Conservation (phyloP, 495 filamentous ascomycete species). For the Lasiosphaeria hispida region DNA sequence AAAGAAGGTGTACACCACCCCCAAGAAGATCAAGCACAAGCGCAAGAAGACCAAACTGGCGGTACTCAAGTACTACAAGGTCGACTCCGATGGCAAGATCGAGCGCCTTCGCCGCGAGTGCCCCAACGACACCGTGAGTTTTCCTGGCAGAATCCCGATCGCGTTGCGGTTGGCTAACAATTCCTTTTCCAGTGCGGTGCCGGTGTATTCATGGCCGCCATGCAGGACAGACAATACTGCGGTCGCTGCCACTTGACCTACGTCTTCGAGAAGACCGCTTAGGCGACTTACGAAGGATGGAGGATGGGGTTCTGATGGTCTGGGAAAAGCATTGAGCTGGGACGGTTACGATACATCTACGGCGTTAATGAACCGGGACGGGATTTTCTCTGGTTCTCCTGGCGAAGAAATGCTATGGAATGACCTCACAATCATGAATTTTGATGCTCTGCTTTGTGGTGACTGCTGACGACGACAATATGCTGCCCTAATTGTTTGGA, state of each 20-base stretch:
- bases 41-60: constrained; percentile 99
- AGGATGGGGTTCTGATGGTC: constrained; percentile 13
- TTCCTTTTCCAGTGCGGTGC: constrained; percentile 74
- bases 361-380: constrained; percentile 41
- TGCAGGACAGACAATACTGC: constrained; percentile 99
- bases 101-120: constrained; percentile 98
- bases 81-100: constrained; percentile 98
- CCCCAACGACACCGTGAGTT: constrained; percentile 81
- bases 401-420: constrained; percentile 39
- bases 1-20: constrained; percentile 99
- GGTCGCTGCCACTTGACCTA: constrained; percentile 99
- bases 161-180: constrained; percentile 25
- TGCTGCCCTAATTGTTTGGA: constrained; percentile 36
- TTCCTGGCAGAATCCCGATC: not conserved
- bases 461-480: constrained; percentile 3
- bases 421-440: constrained; percentile 13
- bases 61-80: constrained; percentile 99
- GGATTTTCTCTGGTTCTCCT: constrained; percentile 29
- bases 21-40: constrained; percentile 99
- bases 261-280: constrained; percentile 82
- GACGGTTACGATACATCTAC: constrained; percentile 23
- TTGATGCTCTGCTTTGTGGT: not conserved
- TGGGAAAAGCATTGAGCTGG: constrained; percentile 31
- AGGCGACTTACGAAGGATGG: constrained; percentile 9
- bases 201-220: constrained; percentile 99